Evolutionary conservation across 768 basidiomycete genomes (phyloP).

Genomic region (Pleurotus eryngii): DNA sequence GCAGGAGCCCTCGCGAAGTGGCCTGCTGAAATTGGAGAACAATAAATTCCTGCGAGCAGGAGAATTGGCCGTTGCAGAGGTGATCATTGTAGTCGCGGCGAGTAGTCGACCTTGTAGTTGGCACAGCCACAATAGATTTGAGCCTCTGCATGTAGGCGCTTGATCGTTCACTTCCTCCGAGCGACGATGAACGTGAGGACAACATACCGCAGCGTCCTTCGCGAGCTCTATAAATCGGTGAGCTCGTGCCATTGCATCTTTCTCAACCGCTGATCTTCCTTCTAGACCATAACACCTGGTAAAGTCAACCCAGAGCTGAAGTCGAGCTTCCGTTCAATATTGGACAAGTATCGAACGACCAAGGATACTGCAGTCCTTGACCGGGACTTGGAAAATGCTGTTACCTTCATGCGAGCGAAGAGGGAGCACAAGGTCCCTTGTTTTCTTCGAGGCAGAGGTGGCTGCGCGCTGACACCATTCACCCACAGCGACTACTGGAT

Average conservation of each 20-base stretch:
- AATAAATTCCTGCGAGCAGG: background rate
- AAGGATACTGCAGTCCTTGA: conserved; percentile 25
- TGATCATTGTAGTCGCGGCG: background rate
- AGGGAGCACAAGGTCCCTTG: conserved; percentile 68
- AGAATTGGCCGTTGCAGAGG: background rate
- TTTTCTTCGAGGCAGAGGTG: background rate
- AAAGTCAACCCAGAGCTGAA: conserved; percentile 41
- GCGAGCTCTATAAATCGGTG: conserved; percentile 54
- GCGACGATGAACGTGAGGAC: background rate
- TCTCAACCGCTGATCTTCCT: background rate
- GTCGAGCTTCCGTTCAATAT: conserved; percentile 50
- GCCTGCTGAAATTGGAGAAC: background rate
- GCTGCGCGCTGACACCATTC: background rate
- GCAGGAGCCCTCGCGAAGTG: background rate
- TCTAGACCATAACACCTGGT: conserved; percentile 28
- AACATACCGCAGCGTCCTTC: conserved; percentile 49
- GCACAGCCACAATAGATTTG: conserved; percentile 2
- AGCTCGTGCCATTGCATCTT: conserved; percentile 12
- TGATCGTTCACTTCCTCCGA: background rate
- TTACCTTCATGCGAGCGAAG: conserved; percentile 70
- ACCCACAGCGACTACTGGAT: conserved; percentile 65
- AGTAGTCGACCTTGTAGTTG: background rate
- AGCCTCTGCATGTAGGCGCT: background rate
- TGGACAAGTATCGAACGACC: conserved; percentile 35
- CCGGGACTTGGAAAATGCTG: conserved; percentile 53